phyloP scores from a whole-genome alignment of 1,284 basidiomycete species.

The Apiotrichum sp. region DNA sequence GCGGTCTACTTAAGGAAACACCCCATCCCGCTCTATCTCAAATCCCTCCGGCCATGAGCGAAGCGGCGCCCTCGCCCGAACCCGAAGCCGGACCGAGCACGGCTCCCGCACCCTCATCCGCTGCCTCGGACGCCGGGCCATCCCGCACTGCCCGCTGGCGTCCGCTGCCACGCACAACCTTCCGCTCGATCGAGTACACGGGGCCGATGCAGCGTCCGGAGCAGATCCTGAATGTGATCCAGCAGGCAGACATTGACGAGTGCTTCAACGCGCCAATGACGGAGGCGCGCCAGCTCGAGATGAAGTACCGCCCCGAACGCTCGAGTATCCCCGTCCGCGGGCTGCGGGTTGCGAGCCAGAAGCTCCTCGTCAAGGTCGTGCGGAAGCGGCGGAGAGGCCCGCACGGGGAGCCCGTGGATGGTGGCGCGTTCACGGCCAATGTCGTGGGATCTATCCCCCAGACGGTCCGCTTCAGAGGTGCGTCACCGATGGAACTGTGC shows the following conservation, averaged over 20 bases:
- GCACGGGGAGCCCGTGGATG: slow-evolving; percentile 25
- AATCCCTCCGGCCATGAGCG: no score
- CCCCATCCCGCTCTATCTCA: no score
- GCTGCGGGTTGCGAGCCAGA: slow-evolving; percentile 65
- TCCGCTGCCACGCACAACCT: slow-evolving; percentile 57
- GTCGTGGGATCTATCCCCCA: slow-evolving; percentile 69
- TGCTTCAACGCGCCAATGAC: slow-evolving; percentile 54
- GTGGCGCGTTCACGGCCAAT: slow-evolving; percentile 67
- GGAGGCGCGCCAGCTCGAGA: slow-evolving; percentile 55
- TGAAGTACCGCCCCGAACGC: slow-evolving; percentile 65
- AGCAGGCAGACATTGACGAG: slow-evolving; percentile 61
- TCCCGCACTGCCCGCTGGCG: slow-evolving; percentile 45
- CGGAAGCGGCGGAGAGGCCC: slow-evolving; percentile 51
- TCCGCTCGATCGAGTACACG: slow-evolving; percentile 82
- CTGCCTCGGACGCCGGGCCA: no score
- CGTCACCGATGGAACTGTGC: slow-evolving; percentile 31
- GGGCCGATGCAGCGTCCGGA: slow-evolving; percentile 62
- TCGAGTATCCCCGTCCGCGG: slow-evolving; percentile 77
- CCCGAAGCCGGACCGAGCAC: no score
- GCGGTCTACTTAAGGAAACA: no score
- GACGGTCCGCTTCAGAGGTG: slow-evolving; percentile 84
- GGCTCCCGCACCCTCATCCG: no score
- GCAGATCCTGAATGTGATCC: slow-evolving; percentile 62
- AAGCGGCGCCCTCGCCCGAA: no score
- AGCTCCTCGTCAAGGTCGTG: slow-evolving; percentile 67